These are phyloP conservation scores for Bauhinia variegata DNA, from an alignment of 306 rosid species.

Conservation along the genomic window DNA sequence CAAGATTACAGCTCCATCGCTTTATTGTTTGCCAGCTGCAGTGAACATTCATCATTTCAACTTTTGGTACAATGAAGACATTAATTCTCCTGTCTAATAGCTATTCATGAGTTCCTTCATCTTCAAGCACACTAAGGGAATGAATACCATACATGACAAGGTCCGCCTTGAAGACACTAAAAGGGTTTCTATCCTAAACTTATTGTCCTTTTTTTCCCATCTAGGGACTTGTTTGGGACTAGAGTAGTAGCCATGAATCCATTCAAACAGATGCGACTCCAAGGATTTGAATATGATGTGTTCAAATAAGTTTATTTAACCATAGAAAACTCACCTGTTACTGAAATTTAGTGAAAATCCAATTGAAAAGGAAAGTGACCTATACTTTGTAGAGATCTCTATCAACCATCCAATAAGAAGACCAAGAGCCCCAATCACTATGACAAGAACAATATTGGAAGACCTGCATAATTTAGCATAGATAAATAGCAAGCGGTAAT, in stretches of 20 bases:
- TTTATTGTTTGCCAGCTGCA: constrained; percentile 70
- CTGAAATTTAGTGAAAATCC: constrained; percentile 35
- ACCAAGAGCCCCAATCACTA: constrained; percentile 47
- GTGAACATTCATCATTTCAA: constrained; percentile 23
- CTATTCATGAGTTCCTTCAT: not conserved
- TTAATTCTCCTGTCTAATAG: no score
- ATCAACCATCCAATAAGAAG: constrained; percentile 58
- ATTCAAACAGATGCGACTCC: no score
- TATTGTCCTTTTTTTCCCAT: no score
- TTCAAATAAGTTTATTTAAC: constrained; percentile 19
- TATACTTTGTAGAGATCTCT: constrained; percentile 48
- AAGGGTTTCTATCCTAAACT: not conserved
- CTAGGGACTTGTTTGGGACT: no score
- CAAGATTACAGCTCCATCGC: constrained; percentile 61
- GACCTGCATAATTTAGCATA: constrained; percentile 36
- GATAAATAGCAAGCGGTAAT: constrained; percentile 27
- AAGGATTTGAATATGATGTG: no score
- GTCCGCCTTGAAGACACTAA: no score
- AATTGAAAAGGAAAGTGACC: constrained; percentile 48
- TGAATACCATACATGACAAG: no score
- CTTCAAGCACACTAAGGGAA: constrained; percentile 1
- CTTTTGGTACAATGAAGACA: constrained; percentile 3
- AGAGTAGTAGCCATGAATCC: no score
- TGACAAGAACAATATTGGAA: constrained; percentile 41
- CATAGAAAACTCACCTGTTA: constrained; percentile 36